Conservation (phyloP, 768 basidiomycete genomes). For the Kwoniella mangroviensis region DNA sequence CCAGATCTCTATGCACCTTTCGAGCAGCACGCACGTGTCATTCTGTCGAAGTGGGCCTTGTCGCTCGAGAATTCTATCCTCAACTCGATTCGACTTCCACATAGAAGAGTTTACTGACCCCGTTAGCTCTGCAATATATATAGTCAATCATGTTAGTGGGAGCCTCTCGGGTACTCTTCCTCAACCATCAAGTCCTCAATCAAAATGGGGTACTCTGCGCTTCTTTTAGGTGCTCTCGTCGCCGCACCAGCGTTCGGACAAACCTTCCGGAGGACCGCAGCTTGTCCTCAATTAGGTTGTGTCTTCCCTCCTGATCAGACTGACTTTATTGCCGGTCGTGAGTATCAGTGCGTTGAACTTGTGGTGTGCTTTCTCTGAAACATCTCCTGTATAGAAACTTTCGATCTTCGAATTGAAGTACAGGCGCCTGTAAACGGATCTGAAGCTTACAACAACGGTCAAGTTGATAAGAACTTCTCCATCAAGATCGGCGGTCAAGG, state of each 20-base stretch:
- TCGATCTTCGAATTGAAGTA: conserved; percentile 46
- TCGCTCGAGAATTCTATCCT: too few relatives aligned
- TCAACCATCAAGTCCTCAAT: conserved; percentile 24
- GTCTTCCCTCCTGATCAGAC: conserved; percentile 54
- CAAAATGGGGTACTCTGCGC: conserved; percentile 14
- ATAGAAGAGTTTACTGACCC: neutral
- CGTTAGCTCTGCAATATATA: neutral
- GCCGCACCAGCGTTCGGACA: conserved; percentile 39
- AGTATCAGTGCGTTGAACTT: conserved; percentile 4
- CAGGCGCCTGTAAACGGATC: conserved; percentile 60
- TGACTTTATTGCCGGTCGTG: conserved; percentile 52
- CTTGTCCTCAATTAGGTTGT: conserved; percentile 55
- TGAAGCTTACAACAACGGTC: conserved; percentile 57
- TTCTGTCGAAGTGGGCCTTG: neutral
- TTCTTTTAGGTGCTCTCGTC: conserved; percentile 24
- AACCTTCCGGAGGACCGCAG: conserved; percentile 49
- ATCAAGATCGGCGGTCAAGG: conserved; percentile 53
- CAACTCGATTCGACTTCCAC: neutral
- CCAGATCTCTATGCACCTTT: conserved; percentile 1
- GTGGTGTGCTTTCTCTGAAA: neutral
- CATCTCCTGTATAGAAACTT: conserved; percentile 25
- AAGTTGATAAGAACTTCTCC: conserved; percentile 48
- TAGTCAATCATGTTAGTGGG: neutral
- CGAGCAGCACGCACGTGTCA: conserved; percentile 6
- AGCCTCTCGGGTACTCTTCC: conserved; percentile 3